phyloP scores from a whole-genome alignment of 2,329 filamentous ascomycete genomes.

The Didymella pinodella region DNA sequence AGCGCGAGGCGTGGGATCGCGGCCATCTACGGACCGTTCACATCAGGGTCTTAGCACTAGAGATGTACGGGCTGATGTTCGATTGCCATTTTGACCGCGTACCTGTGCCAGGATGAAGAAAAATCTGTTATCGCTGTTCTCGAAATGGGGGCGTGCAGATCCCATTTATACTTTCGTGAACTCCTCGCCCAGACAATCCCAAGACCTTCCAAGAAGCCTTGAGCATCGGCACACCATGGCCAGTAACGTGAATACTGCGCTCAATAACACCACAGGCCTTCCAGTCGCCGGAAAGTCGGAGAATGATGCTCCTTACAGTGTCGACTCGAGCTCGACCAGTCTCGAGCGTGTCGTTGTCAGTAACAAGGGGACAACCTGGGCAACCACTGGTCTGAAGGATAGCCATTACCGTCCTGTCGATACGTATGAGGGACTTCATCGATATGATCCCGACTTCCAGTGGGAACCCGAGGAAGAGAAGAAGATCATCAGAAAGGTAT shows the following conservation, averaged over 20 bases:
- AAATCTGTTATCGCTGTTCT: slow-evolving; percentile 6
- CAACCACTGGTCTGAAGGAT: slow-evolving; percentile 44
- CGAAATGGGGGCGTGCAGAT: slow-evolving; percentile 6
- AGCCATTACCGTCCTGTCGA: slow-evolving; percentile 60
- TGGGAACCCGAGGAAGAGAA: slow-evolving; percentile 67
- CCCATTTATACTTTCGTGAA: slow-evolving; percentile 15
- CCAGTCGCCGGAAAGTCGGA: slow-evolving; percentile 32
- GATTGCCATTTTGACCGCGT: slow-evolving; percentile 3
- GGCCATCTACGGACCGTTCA: slow-evolving; percentile 2
- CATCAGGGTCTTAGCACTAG: slow-evolving; percentile 4
- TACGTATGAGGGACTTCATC: slow-evolving; percentile 66
- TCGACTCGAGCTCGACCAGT: slow-evolving; percentile 30
- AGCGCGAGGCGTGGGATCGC: neutral
- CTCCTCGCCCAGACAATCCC: slow-evolving; percentile 15
- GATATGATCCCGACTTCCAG: slow-evolving; percentile 64
- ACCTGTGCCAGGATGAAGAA: slow-evolving; percentile 7
- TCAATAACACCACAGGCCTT: slow-evolving; percentile 11
- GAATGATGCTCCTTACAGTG: slow-evolving; percentile 27
- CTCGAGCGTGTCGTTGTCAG: slow-evolving; percentile 18
- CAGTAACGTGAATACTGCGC: slow-evolving; percentile 12
- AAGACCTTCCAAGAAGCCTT: slow-evolving; percentile 15
- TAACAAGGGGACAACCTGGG: slow-evolving; percentile 46
- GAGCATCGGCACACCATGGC: slow-evolving; percentile 10
- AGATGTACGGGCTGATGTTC: neutral
- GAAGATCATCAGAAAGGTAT: slow-evolving; percentile 62